These are phyloP conservation scores for Saccharomycopsis crataegensis DNA, from an alignment of 1,139 yeast species.

Conservation along the genomic window DNA sequence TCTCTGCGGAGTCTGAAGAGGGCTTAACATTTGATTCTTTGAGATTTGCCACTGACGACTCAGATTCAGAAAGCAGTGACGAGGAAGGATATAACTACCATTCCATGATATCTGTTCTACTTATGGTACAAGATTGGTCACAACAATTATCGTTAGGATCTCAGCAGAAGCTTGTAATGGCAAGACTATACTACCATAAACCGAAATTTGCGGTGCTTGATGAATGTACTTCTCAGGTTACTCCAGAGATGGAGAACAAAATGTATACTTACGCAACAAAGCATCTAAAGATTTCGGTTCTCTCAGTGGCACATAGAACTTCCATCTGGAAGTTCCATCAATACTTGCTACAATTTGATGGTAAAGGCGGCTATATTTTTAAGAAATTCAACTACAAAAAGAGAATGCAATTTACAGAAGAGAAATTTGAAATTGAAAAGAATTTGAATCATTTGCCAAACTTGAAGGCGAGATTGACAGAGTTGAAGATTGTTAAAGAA, in stretches of 20 bases:
- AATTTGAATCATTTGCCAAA: constrained; percentile 59
- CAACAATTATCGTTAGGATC: constrained; percentile 88
- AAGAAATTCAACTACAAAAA: constrained; percentile 62
- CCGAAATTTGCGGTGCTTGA: constrained; percentile 93
- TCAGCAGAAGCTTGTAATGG: constrained; percentile 92
- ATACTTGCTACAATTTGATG: constrained; percentile 74
- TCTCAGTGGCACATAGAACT: constrained; percentile 89
- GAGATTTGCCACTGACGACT: not conserved
- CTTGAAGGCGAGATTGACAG: constrained; percentile 55
- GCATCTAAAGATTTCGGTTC: constrained; percentile 67
- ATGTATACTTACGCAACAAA: constrained; percentile 80
- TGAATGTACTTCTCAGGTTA: constrained; percentile 92
- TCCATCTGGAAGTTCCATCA: constrained; percentile 92
- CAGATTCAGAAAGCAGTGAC: constrained; percentile 9
- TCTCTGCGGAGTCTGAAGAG: constrained; percentile 7
- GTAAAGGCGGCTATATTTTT: constrained; percentile 69
- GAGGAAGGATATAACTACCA: constrained; percentile 12
- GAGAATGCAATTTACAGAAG: constrained; percentile 65
- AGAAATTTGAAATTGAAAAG: constrained; percentile 57
- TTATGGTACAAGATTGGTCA: constrained; percentile 71
- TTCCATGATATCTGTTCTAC: constrained; percentile 14
- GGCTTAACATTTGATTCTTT: constrained; percentile 15
- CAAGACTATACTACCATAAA: constrained; percentile 79
- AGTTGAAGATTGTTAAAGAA: constrained; percentile 41
- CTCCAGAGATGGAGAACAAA: constrained; percentile 83